Evolutionary conservation across 805 yeast genomes (phyloP).

Genomic region (Pichia occidentalis): DNA sequence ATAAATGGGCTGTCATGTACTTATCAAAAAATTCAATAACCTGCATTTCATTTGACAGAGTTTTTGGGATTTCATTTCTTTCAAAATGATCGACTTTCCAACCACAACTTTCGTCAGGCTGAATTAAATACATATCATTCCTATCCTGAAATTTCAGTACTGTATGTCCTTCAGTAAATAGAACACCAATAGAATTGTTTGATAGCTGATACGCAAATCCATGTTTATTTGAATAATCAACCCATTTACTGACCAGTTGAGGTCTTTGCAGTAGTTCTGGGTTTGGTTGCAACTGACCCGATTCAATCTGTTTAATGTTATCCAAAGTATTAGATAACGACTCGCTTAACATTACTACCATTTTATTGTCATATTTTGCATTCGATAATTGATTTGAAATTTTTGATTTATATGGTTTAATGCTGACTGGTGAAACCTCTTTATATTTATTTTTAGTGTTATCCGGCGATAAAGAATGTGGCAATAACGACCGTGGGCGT

Average conservation of each 20-base stretch:
- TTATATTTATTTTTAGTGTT: conserved; percentile 83
- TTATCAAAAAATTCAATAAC: conserved; percentile 83
- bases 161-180: conserved; percentile 80
- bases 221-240: conserved; percentile 91
- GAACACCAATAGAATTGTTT: conserved; percentile 83
- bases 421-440: conserved; percentile 40
- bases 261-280: conserved; percentile 39
- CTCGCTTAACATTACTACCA: conserved; percentile 23
- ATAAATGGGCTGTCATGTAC: conserved; percentile 87
- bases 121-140: conserved; percentile 59
- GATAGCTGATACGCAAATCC: conserved; percentile 92
- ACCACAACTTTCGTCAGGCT: conserved; percentile 42
- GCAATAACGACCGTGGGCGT: conserved; percentile 63
- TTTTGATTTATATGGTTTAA: conserved; percentile 24
- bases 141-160: conserved; percentile 64
- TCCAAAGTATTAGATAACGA: conserved; percentile 24
- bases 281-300: conserved; percentile 15
- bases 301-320: conserved; percentile 24
- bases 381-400: conserved; percentile 25
- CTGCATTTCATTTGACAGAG: conserved; percentile 64
- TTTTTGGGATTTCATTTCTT: conserved; percentile 37
- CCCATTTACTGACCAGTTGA: conserved; percentile 88
- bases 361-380: conserved; percentile 26
- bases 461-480: conserved; percentile 88
- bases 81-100: conserved; percentile 48